These are phyloP conservation scores for Aotearoamyces nothofagi DNA, from an alignment of 2,329 filamentous ascomycete genomes.

Conservation along the genomic window DNA sequence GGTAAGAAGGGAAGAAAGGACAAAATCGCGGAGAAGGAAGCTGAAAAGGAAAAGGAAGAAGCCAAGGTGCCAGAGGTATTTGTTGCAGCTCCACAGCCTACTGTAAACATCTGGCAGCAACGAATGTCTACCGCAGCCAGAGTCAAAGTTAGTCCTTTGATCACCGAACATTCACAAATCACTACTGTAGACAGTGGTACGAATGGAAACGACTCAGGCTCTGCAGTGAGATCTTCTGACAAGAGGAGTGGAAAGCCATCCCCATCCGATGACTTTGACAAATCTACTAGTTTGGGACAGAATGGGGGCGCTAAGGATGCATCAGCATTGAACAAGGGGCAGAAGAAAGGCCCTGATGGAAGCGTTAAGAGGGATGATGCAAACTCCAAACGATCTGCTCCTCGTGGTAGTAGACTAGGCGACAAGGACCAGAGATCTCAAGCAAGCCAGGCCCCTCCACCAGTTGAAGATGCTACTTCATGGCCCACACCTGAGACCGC, in stretches of 20 bases:
- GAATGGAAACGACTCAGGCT: conserved; percentile 5
- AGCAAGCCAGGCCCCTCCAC: conserved; percentile 33
- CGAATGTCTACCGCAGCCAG: conserved; percentile 46
- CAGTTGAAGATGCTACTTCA: conserved; percentile 59
- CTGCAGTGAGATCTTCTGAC: conserved; percentile 19
- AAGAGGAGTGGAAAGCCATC: conserved; percentile 25
- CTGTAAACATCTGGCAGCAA: conserved; percentile 80
- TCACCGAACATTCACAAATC: conserved; percentile 4
- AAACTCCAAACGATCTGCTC: conserved; percentile 14
- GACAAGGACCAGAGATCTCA: conserved; percentile 19
- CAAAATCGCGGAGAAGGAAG: conserved; percentile 34
- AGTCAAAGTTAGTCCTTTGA: conserved; percentile 20
- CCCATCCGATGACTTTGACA: conserved; percentile 23
- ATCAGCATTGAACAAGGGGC: conserved; percentile 20
- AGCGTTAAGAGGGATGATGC: conserved; percentile 16
- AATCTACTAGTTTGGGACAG: conserved; percentile 13
- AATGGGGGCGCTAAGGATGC: conserved; percentile 19
- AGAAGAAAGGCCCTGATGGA: conserved; percentile 25
- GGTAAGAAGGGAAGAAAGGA: conserved; percentile 22
- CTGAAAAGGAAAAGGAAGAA: conserved; percentile 42
- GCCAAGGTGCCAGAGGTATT: conserved; percentile 42
- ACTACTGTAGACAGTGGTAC: conserved; percentile 12
- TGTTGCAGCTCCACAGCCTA: conserved; percentile 66
- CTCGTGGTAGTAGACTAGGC: conserved; percentile 13
- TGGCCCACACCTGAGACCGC: conserved; percentile 87